These are phyloP conservation scores for Macrolepiota dolichaula DNA, from an alignment of 768 basidiomycete genomes.

Conservation along the genomic window DNA sequence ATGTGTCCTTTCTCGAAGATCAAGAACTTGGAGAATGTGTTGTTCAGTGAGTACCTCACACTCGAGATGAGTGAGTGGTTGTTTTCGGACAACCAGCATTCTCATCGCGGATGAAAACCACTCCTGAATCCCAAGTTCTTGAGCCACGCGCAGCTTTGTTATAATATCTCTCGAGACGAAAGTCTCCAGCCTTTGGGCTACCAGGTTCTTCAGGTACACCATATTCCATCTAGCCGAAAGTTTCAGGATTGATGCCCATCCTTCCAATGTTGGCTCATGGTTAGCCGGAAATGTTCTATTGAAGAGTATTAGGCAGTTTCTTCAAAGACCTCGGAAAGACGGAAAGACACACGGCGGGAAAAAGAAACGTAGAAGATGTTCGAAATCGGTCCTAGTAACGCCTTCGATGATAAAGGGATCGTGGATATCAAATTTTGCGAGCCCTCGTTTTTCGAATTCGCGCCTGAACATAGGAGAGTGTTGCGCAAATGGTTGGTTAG, in stretches of 20 bases:
- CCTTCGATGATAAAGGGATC: neutral
- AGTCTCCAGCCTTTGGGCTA: neutral
- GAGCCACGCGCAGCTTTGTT: constrained; percentile 2
- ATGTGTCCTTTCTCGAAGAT: constrained; percentile 9
- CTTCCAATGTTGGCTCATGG: neutral
- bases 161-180: neutral
- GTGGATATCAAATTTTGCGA: neutral
- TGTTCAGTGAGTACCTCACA: neutral
- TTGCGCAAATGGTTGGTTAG: constrained; percentile 1
- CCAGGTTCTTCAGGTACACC: neutral
- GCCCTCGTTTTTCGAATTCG: neutral
- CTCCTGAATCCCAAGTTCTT: neutral
- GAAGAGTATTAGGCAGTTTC: neutral
- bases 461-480: constrained; percentile 6
- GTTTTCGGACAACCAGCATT: neutral
- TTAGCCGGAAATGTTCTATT: neutral
- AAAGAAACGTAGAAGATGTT: neutral
- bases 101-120: constrained; percentile 8
- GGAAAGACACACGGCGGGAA: neutral
- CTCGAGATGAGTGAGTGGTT: neutral
- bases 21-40: constrained; percentile 3
- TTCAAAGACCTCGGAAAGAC: neutral
- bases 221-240: constrained; percentile 6
- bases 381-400: neutral
- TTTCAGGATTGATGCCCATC: constrained; percentile 2